A percentile compares a stretch with the other conserved stretches of the same genome.
phyloP scores from a whole-genome alignment of 139 green algal species.

The Pedinophyceae sp. region DNA sequence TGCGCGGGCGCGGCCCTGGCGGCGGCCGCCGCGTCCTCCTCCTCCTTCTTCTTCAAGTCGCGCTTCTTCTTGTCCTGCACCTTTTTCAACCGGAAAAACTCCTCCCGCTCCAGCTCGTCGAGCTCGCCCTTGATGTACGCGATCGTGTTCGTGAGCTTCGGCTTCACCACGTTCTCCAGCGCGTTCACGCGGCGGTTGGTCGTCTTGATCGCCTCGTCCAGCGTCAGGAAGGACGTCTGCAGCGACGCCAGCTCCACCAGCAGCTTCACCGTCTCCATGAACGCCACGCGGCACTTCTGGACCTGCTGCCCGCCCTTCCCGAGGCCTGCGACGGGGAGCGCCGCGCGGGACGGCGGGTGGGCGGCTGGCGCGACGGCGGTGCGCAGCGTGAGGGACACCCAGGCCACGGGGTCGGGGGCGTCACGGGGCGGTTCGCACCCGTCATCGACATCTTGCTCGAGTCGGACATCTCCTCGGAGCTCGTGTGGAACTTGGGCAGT shows the following conservation, averaged over 20 bases:
- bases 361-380: slow-evolving; percentile 2
- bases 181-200: slow-evolving; percentile 97
- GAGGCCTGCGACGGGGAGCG: slow-evolving; percentile 39
- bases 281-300: slow-evolving; percentile 64
- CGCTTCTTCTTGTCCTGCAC: slow-evolving; percentile 78
- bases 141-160: slow-evolving; percentile 94
- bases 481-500: too few relatives aligned
- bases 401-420: neutral
- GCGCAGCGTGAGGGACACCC: slow-evolving; percentile 14
- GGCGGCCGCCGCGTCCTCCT: too few relatives aligned
- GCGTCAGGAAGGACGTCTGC: slow-evolving; percentile 93
- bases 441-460: slow-evolving; percentile 75
- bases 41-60: slow-evolving; percentile 14
- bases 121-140: slow-evolving; percentile 98
- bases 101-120: slow-evolving; percentile 97
- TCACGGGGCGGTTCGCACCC: too few relatives aligned
- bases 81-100: slow-evolving; percentile 98
- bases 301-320: slow-evolving; percentile 85
- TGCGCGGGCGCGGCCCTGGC: too few relatives aligned
- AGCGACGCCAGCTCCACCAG: slow-evolving; percentile 89
- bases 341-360: neutral
- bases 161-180: slow-evolving; percentile 96
- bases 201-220: slow-evolving; percentile 92
- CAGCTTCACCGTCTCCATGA: slow-evolving; percentile 63
- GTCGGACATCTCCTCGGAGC: slow-evolving; percentile 23